Conservation (phyloP, 441 rosid genomes). For the Adansonia rubrostipa region DNA sequence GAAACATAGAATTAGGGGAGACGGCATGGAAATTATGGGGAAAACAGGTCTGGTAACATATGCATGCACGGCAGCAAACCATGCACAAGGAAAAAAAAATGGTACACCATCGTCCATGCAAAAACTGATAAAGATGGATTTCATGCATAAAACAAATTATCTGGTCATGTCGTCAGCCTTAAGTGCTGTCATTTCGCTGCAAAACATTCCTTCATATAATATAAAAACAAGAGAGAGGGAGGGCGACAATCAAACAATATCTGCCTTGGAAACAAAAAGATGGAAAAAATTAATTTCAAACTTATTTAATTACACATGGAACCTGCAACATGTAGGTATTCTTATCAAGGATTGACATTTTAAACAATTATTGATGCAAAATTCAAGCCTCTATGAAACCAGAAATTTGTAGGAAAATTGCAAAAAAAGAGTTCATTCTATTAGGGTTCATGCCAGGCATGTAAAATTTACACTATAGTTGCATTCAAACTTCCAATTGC, state of each 20-base stretch:
- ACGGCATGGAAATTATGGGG: background rate
- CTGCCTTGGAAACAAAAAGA: background rate
- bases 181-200: slow-evolving; percentile 1
- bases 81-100: background rate
- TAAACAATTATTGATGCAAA: background rate
- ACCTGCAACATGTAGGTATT: slow-evolving; percentile 5
- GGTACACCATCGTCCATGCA: no score
- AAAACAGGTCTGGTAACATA: background rate
- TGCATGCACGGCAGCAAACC: background rate
- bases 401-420: background rate
- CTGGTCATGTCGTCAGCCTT: background rate
- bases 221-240: background rate
- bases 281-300: background rate
- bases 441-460: background rate
- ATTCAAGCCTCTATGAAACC: background rate
- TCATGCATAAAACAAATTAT: background rate
- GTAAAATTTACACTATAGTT: background rate
- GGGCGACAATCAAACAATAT: background rate
- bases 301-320: background rate
- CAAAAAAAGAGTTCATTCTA: background rate
- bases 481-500: background rate
- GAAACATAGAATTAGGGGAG: slow-evolving; percentile 5
- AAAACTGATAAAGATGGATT: background rate
- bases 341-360: background rate
- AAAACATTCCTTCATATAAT: background rate